These are phyloP conservation scores for Erythrophleum fordii DNA, from an alignment of 306 rosid genomes.

Conservation along the genomic window DNA sequence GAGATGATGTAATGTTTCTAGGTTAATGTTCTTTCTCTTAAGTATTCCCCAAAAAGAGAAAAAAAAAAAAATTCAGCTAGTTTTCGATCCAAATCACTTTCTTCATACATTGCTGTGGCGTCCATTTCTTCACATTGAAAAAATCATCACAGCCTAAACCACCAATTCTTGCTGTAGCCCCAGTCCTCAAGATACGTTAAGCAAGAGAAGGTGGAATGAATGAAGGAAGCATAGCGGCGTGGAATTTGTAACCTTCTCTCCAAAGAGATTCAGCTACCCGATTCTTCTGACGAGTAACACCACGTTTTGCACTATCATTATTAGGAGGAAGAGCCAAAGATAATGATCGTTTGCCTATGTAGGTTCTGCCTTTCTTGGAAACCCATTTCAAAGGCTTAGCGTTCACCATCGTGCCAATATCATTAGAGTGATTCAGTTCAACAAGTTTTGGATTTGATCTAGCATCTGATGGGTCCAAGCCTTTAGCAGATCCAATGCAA, in stretches of 20 bases:
- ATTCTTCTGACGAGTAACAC: constrained; percentile 45
- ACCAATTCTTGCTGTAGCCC: constrained; percentile 59
- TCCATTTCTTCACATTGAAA: no score
- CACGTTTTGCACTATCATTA: constrained; percentile 40
- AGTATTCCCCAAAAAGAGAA: no score
- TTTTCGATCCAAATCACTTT: no score
- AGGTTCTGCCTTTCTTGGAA: constrained; percentile 59
- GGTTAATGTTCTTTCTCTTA: no score
- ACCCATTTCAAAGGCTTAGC: constrained; percentile 79
- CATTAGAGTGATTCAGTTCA: constrained; percentile 51
- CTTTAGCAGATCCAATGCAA: constrained; percentile 58
- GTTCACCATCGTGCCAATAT: constrained; percentile 59
- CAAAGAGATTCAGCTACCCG: constrained; percentile 70
- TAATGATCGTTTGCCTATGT: constrained; percentile 59
- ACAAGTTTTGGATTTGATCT: constrained; percentile 70
- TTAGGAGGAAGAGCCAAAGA: constrained; percentile 41
- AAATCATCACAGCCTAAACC: constrained; percentile 68
- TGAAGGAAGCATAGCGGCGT: constrained; percentile 68
- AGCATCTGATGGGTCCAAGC: constrained; percentile 74
- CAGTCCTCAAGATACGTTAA: constrained; percentile 61
- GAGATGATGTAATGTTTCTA: no score
- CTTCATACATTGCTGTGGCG: no score
- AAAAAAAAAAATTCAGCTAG: no score
- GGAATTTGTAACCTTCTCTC: constrained; percentile 73
- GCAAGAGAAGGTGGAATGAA: constrained; percentile 68